Evolutionary conservation across 2,329 filamentous ascomycete genomes (phyloP).

Genomic region (Cadophora gregata): DNA sequence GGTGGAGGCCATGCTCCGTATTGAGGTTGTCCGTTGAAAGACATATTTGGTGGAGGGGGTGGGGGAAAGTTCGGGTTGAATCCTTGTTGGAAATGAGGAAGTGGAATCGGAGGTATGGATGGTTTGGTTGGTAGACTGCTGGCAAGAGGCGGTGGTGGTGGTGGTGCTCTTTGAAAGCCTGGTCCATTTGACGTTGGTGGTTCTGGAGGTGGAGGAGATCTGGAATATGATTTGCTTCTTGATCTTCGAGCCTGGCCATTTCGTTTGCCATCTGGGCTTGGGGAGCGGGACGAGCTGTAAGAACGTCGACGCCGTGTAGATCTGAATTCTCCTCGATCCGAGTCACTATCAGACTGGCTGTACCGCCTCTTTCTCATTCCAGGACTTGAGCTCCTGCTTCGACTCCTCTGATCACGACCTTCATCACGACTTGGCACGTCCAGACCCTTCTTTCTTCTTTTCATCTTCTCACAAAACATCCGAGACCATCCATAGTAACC

Average conservation of each 20-base stretch:
- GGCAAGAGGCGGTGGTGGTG: conserved; percentile 18
- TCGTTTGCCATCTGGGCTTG: conserved; percentile 32
- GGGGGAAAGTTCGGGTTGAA: conserved; percentile 39
- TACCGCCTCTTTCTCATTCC: conserved; percentile 40
- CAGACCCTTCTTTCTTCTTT: conserved; percentile 52
- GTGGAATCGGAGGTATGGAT: conserved; percentile 28
- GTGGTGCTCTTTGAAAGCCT: conserved; percentile 20
- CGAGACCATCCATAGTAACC: conserved; percentile 91
- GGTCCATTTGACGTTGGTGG: conserved; percentile 19
- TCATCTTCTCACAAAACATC: conserved; percentile 83
- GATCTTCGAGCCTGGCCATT: conserved; percentile 31
- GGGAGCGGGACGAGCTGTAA: conserved; percentile 43
- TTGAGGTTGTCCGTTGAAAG: conserved; percentile 30
- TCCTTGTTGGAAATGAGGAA: conserved; percentile 34
- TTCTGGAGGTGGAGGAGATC: conserved; percentile 27
- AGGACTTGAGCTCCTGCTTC: conserved; percentile 33
- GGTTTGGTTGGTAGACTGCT: conserved; percentile 29
- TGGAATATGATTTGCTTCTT: conserved; percentile 36
- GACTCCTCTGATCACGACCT: conserved; percentile 11
- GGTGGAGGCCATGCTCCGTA: conserved; percentile 33
- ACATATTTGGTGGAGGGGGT: conserved; percentile 32
- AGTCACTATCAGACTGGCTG: conserved; percentile 38
- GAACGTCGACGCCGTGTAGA: conserved; percentile 38
- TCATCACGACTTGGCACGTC: conserved; percentile 27
- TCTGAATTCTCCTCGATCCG: conserved; percentile 31